These are phyloP conservation scores for Nadsonia starkeyi-henricii DNA, from an alignment of 1,139 yeast species.

Conservation along the genomic window DNA sequence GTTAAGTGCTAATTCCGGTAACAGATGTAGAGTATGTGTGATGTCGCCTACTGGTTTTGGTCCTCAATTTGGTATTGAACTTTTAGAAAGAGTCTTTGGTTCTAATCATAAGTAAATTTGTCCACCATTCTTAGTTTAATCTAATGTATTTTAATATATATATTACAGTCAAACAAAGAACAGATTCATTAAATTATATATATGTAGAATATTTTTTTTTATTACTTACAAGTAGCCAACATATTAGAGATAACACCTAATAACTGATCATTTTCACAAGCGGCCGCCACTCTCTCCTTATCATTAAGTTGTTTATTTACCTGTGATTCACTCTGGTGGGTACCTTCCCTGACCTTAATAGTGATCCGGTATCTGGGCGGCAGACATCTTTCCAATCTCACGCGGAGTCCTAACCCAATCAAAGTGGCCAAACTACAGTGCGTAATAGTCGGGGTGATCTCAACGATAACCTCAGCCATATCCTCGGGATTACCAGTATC, in stretches of 20 bases:
- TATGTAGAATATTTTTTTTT: too few species aligned
- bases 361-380: conserved; percentile 75
- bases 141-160: too few species aligned
- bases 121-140: too few species aligned
- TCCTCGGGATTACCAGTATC: conserved; percentile 38
- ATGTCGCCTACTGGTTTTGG: conserved; percentile 16
- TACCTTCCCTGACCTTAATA: conserved; percentile 73
- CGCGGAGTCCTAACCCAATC: conserved; percentile 89
- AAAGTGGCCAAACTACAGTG: conserved; percentile 94
- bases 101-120: not conserved
- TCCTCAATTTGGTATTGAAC: conserved; percentile 10
- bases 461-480: conserved; percentile 64
- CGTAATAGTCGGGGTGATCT: conserved; percentile 93
- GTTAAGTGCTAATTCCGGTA: conserved; percentile 18
- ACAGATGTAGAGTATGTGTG: conserved; percentile 17
- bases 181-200: too few species aligned
- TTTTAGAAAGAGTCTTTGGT: conserved; percentile 9
- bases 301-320: conserved; percentile 95
- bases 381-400: conserved; percentile 74
- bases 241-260: conserved; percentile 79
- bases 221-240: conserved; percentile 57
- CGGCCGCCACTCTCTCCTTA: conserved; percentile 96
- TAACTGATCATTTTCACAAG: conserved; percentile 92
- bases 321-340: conserved; percentile 91
- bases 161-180: too few species aligned